Evolutionary conservation across 2,329 filamentous ascomycete species (phyloP).

Genomic region (Sclerotinia glacialis): DNA sequence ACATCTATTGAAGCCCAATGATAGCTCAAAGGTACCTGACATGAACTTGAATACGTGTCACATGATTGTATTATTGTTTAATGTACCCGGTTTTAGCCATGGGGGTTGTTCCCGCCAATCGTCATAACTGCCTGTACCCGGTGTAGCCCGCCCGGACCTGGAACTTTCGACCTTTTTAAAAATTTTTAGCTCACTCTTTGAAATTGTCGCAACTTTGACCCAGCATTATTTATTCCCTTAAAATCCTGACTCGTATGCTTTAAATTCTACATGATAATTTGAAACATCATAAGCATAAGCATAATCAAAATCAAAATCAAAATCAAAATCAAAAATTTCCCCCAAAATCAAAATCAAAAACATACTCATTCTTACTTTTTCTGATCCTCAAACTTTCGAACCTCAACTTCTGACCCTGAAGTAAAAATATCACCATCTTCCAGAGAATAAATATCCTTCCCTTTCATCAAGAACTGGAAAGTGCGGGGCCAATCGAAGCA

Average conservation of each 20-base stretch:
- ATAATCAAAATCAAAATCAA: not conserved
- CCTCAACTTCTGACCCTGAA: too few relatives aligned
- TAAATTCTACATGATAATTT: constrained; percentile 1
- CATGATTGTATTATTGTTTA: not conserved
- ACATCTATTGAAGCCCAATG: not conserved
- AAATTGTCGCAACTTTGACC: not conserved
- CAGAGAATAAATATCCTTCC: too few relatives aligned
- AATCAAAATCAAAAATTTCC: too few relatives aligned
- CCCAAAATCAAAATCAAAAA: too few relatives aligned
- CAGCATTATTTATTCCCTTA: not conserved
- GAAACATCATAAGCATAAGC: not conserved
- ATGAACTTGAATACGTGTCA: constrained; percentile 2
- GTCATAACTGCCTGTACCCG: constrained; percentile 3
- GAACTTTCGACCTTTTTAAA: not conserved
- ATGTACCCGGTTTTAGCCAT: too few relatives aligned
- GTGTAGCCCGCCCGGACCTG: constrained; percentile 4
- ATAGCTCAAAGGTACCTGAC: constrained; percentile 15
- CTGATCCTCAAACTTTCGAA: too few relatives aligned
- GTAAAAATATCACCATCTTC: too few relatives aligned
- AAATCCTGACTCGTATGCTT: not conserved
- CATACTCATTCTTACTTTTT: too few relatives aligned
- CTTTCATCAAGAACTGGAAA: constrained; percentile 6
- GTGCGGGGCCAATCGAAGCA: constrained; percentile 17
- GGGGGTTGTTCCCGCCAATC: constrained; percentile 7
- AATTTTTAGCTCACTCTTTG: not conserved